Base-by-base conservation (phyloP, 257 asterid genomes). In the Nyctanthes arbortristis region DNA sequence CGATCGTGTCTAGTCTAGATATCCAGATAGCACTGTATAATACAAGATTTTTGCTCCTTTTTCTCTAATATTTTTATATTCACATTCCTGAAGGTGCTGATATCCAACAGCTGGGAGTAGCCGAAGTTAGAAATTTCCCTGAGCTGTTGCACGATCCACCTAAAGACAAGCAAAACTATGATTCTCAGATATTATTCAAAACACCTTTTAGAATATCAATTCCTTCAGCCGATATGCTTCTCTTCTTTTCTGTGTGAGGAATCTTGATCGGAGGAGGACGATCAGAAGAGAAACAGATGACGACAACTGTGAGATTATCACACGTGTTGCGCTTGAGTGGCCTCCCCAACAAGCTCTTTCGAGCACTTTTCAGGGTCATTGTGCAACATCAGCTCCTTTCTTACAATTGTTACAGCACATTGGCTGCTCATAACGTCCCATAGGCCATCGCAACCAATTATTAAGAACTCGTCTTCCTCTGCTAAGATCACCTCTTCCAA, bases 361-460 rank as follows among this genome's bases (percentile, higher is more conserved):
- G 92, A 89, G 78, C 96, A 92, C 74, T 70, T 84, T 67, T 79
- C 84, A 0, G 96, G 96, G 73, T 92, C 90, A 31, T 89, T 92
- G 67, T 92, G 98, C 35, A 52, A 20, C 96, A 88, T 92, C 4
- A 92, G 92, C 74, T 85, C 92, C 66, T 88, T 86, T 72, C 98
- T 79, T n/a, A 87, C 91, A 7, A 92, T 80, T 24, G 96, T 89
- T 12, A 92, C 96, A 0, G 96, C 96, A 25, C 83, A 92, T 59
- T 88, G 96, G 77, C 96, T 92, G 34, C 98, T 92, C 96, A 89
- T 92, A 11, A 92, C 94, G 40, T 92, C 96, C 98, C 98, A 92
- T 13, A 92, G 66, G 13, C 98, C 98, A 73, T 92, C 96, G 10
- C 96, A 88, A 1, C 96, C 98, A 1, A 89, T 88, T 27, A 92